Evolutionary conservation across 2,329 filamentous ascomycete species (phyloP), one percentile per base, ranked within the genome.

Genomic region (Graphium sp.): DNA sequence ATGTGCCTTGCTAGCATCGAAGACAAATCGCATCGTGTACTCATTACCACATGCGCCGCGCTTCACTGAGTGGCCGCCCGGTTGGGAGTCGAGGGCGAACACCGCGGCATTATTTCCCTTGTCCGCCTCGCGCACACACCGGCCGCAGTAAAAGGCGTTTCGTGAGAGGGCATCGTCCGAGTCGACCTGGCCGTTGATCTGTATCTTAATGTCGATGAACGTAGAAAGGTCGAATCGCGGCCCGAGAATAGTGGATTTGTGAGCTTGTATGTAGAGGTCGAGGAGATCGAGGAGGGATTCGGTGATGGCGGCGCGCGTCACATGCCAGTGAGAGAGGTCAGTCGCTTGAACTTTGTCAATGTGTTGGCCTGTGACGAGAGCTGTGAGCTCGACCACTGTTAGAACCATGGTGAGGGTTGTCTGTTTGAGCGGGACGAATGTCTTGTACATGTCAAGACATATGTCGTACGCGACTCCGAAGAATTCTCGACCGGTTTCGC

Each of bases 221-320:
- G 66, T 66, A 39, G 87, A 75, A 24, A 87, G 61, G 26, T 76
- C 68, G 49, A 82, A 78, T 26, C 67, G 58, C 11, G 66, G 60
- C 6, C 84, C 85, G 13, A 93, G 60, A 28, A 75, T 71, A 19
- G 84, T 93, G 29, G 65, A 61, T 38, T 70, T 67, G 31, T 72
- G 70, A 45, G 91, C 77, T 44, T 92, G 80, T 0, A 83, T 89
- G 50, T 94, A 95, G 3, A 95, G 66, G 44, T 98, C 87, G 16
- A 95, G 65, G 1, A 94, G 62, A 45, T 95, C 89, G 22, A 94
- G 70, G 41, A 93, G 68, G 0, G 82, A 87, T 60, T 95, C 87
- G 55, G 65, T 48, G 17, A 69, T 55, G 35, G 58, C 58, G 7
- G 53, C 52, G 18, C 63, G 50, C 7, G 47, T 52, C 22, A 60